These are phyloP conservation scores for Aspergillus amoenus DNA, from an alignment of 2,329 filamentous ascomycete genomes.

Conservation along the genomic window DNA sequence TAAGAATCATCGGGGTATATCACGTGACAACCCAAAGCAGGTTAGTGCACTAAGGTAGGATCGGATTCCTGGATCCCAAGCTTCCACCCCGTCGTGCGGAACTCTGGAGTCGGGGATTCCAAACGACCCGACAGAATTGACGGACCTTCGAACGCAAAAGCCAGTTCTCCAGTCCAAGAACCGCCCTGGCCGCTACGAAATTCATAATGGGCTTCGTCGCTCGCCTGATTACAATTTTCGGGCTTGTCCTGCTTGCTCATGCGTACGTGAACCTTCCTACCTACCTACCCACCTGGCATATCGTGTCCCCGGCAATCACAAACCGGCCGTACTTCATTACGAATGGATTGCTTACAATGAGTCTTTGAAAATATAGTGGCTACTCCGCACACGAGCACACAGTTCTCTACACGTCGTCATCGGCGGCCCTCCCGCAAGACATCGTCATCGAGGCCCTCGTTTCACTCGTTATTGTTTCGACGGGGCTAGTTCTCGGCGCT, in stretches of 20 bases:
- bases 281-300: not conserved
- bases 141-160: not conserved
- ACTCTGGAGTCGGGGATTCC: not conserved
- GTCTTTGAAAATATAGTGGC: constrained; percentile 58
- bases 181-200: not conserved
- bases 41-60: not conserved
- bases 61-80: not conserved
- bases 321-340: not conserved
- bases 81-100: not conserved
- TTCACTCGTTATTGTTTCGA: constrained; percentile 74
- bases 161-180: not conserved
- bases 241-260: constrained; percentile 77
- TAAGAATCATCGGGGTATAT: not conserved
- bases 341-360: not conserved
- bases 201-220: constrained; percentile 68
- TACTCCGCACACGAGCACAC: constrained; percentile 96
- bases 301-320: not conserved
- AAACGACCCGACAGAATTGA: not conserved
- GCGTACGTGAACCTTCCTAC: constrained; percentile 61
- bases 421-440: constrained; percentile 70
- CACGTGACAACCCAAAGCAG: not conserved
- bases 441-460: constrained; percentile 83
- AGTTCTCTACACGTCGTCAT: constrained; percentile 57
- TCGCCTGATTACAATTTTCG: constrained; percentile 68
- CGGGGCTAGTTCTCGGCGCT: constrained; percentile 77